Evolutionary conservation across 148 eudicot genomes (phyloP), one percentile per base, ranked within the genome.

Genomic region (Heliamphora exappendiculata): DNA sequence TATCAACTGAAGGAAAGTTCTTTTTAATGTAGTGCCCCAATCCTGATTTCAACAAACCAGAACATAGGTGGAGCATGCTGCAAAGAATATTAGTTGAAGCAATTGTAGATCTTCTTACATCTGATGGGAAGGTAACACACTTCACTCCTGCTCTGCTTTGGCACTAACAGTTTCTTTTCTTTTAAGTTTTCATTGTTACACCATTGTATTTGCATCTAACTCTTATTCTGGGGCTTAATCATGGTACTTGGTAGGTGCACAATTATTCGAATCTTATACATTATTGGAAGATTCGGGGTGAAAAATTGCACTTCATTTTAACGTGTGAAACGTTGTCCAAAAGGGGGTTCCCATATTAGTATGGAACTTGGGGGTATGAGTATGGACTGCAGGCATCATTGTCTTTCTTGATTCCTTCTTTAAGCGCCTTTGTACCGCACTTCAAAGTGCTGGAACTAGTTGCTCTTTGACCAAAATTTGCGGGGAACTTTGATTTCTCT

Each of bases 21-120:
- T 66, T 53, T 67, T 13, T 49, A n/a, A 24, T 82, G 69, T 82
- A 92, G 98, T 93, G 98, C 75, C 98, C 96, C 75, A 89, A 91
- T 78, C 98, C 98, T 64, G 96, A 93, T 81, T 93, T 93, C 78
- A 87, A 86, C 83, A 81, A 84, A 79, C 96, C 96, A 66, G 88
- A 85, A 62, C 82, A 86, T 74, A 86, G 98, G 63, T 89, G 98
- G 96, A 87, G 90, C 77, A 87, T 93, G 98, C 81, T 93, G 81
- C 93, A 87, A 76, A 88, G 86, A 76, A 84, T 88, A 67, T 76
- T 93, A 50, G 83, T 91, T 75, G 87, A 91, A 89, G 94, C 92
- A 67, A 91, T 91, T 78, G 83, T 73, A 29, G 89, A 86, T 79
- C 81, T 78, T 55, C 94, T 93, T 54, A 57, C 76, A 44, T 45